Evolutionary conservation across 2,329 filamentous ascomycete genomes (phyloP), one percentile per base, ranked within the genome.

Genomic region (Tolypocladium inflatum): DNA sequence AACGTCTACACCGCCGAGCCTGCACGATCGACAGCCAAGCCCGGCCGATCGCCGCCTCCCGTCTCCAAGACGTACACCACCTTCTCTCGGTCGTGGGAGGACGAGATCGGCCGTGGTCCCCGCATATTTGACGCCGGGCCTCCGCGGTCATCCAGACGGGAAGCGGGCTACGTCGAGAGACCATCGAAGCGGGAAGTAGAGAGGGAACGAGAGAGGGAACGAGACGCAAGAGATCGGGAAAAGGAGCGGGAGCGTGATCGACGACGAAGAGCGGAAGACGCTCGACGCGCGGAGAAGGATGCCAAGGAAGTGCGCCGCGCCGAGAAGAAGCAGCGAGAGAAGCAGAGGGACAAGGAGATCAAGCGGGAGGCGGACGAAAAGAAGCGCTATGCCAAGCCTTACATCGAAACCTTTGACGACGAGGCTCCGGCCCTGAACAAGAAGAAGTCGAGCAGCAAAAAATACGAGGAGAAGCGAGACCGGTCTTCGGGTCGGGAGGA

Each of bases 1-100:
- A 76, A 84, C 53, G 72, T 84, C 50, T 75, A 76, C 61, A 80
- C 78, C 3, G 76, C 79, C 17, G 80, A 83, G 57, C 79, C 78
- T 11, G 19, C 33, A 9, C 26, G 38, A 30, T 39, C 50, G 39
- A 42, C 48, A n/a, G 11, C 48, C 17, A n/a, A 51, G 15, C 17
- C 48, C 2, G 26, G 35, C 15, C 58, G 55, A 5, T 21, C 38
- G 3, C 55, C 55, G 3, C 67, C 71, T 6, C 66, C 71, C 4
- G 66, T 66, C 13, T 58, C 68, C 10, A 74, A 71, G 59, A 61
- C 69, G 13, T 77, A 77, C 61, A 56, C 65, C 61, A 56, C 65
- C 23, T 68, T 66, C 55, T 66, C 75, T 15, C 67, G 70, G 21
- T 79, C 79, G 10, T 81, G 73, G 61, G 80, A 83, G 19, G 78